Evolutionary conservation across 345 rosid genomes (phyloP).

Genomic region (Eucalyptus paniculata): DNA sequence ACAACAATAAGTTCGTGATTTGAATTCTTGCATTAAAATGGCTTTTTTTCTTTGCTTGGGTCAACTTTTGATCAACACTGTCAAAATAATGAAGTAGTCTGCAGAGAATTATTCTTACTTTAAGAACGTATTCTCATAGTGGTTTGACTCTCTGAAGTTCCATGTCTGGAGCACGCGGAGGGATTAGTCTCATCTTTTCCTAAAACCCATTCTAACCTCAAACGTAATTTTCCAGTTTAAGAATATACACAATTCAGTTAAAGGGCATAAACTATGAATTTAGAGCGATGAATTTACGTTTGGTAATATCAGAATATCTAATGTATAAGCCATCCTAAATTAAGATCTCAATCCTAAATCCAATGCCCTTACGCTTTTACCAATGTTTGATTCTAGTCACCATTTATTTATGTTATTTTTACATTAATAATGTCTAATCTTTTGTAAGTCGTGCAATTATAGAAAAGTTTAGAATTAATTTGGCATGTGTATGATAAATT

Average conservation of each 20-base stretch:
- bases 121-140: not conserved
- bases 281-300: not conserved
- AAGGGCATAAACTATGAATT: not conserved
- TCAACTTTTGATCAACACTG: not conserved
- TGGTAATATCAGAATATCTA: not conserved
- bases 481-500: accelerated
- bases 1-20: not conserved
- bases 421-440: not conserved
- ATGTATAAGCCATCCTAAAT: not conserved
- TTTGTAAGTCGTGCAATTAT: not conserved
- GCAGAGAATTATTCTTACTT: not conserved
- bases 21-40: not conserved
- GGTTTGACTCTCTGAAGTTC: not conserved
- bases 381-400: not conserved
- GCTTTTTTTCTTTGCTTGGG: not conserved
- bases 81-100: not conserved
- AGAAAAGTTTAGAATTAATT: not conserved
- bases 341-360: not conserved
- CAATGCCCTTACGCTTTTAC: not conserved
- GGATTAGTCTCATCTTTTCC: not conserved
- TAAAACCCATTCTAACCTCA: not conserved
- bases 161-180: not conserved
- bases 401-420: not conserved
- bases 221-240: not conserved
- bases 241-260: not conserved